A percentile compares a stretch with the other conserved stretches of the same genome.
These are phyloP conservation scores for Aspergillus niger DNA, from an alignment of 2,329 filamentous ascomycete species.

Conservation along the genomic window DNA sequence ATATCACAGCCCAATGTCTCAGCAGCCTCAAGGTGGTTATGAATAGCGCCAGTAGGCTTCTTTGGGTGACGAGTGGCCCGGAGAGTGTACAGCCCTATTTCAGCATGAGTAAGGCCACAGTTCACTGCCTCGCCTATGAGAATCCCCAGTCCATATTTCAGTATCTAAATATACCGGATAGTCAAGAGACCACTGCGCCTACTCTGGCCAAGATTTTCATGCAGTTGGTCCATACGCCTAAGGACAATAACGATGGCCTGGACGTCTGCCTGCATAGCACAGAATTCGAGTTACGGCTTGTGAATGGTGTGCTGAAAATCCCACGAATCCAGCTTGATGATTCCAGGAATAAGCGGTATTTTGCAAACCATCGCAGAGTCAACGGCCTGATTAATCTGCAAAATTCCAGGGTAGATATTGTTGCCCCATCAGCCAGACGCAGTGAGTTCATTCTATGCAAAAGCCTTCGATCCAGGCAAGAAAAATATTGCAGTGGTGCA, in stretches of 20 bases:
- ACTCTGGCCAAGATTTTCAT: not conserved
- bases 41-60: not conserved
- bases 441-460: not conserved
- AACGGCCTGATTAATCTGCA: not conserved
- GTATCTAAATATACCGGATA: not conserved
- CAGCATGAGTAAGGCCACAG: conserved; percentile 3
- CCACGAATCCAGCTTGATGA: not conserved
- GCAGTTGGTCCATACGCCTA: not conserved
- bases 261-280: not conserved
- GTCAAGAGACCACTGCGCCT: not conserved
- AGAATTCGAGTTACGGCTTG: conserved; percentile 1
- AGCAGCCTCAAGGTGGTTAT: not conserved
- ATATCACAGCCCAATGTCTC: not conserved
- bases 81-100: not conserved
- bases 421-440: not conserved
- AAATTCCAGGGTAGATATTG: not conserved
- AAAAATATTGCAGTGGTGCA: no score
- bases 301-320: not conserved
- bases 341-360: not conserved
- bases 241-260: not conserved
- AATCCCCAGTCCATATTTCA: conserved; percentile 3
- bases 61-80: conserved; percentile 11
- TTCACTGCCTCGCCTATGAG: conserved; percentile 4
- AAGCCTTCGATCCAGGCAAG: not conserved
- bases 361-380: not conserved